These are phyloP conservation scores for Sequoiadendron giganteum DNA, from an alignment of 75 land plant genomes.

Conservation along the genomic window DNA sequence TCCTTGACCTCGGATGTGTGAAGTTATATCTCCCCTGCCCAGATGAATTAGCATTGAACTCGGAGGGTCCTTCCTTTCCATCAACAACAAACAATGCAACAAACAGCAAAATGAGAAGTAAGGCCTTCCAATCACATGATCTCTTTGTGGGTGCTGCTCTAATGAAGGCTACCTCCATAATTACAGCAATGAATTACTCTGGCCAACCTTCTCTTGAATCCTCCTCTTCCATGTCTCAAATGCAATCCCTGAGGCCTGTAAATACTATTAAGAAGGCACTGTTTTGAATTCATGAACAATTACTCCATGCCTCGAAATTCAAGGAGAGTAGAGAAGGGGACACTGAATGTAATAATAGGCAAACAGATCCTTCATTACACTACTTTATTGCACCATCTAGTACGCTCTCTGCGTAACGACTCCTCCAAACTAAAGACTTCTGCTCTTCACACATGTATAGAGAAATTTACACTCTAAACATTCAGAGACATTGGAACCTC, in stretches of 20 bases:
- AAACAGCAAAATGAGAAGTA: neutral
- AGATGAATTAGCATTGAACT: constrained; percentile 1
- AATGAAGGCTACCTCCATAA: constrained; percentile 2
- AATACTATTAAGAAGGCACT: neutral
- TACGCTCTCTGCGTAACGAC: neutral
- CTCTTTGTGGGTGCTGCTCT: constrained; percentile 1
- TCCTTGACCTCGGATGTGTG: neutral
- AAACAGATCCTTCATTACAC: neutral
- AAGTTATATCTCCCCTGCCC: neutral
- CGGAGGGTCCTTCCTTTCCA: neutral
- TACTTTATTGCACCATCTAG: constrained; percentile 8
- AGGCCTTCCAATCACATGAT: neutral
- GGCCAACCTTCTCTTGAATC: neutral
- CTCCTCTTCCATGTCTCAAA: constrained; percentile 3
- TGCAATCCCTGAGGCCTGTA: neutral
- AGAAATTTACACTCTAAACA: neutral
- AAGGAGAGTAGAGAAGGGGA: neutral
- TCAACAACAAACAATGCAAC: neutral
- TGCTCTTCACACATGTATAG: neutral
- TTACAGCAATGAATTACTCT: neutral
- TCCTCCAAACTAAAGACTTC: neutral
- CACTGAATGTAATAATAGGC: neutral
- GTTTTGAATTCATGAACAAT: constrained; percentile 3
- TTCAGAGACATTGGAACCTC: neutral
- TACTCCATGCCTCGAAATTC: constrained; percentile 7